These are phyloP conservation scores for Schwanniomyces polymorphus DNA, from an alignment of 805 yeast species.

Conservation along the genomic window DNA sequence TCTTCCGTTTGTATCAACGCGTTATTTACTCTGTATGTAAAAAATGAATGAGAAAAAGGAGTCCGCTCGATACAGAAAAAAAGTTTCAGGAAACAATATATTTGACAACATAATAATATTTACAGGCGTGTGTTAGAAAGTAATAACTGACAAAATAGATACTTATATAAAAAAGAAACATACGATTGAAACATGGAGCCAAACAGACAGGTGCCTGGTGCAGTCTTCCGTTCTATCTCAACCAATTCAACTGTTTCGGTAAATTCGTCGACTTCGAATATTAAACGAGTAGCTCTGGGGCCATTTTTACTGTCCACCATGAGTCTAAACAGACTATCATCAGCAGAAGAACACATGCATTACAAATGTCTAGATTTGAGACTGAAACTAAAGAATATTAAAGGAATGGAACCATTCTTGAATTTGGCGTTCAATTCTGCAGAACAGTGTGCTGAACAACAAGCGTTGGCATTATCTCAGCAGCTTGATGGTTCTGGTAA, in stretches of 20 bases:
- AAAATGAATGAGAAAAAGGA: not conserved
- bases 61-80: conserved; percentile 1
- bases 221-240: conserved; percentile 40
- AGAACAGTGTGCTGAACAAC: conserved; percentile 70
- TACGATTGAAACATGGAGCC: conserved; percentile 8
- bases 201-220: conserved; percentile 16
- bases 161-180: not conserved
- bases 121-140: not conserved
- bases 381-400: conserved; percentile 54
- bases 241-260: conserved; percentile 29
- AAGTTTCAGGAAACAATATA: not conserved
- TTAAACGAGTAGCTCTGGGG: conserved; percentile 43
- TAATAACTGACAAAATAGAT: not conserved
- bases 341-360: conserved; percentile 66
- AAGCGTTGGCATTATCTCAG: conserved; percentile 54
- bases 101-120: not conserved
- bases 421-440: conserved; percentile 64
- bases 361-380: conserved; percentile 62
- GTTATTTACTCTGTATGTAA: not conserved
- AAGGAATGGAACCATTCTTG: conserved; percentile 69
- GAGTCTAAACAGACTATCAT: conserved; percentile 63
- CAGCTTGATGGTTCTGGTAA: conserved; percentile 22
- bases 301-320: conserved; percentile 37
- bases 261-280: conserved; percentile 29
- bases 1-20: not conserved